Evolutionary conservation across 495 filamentous ascomycete species (phyloP).

Genomic region (Tuber brumale): DNA sequence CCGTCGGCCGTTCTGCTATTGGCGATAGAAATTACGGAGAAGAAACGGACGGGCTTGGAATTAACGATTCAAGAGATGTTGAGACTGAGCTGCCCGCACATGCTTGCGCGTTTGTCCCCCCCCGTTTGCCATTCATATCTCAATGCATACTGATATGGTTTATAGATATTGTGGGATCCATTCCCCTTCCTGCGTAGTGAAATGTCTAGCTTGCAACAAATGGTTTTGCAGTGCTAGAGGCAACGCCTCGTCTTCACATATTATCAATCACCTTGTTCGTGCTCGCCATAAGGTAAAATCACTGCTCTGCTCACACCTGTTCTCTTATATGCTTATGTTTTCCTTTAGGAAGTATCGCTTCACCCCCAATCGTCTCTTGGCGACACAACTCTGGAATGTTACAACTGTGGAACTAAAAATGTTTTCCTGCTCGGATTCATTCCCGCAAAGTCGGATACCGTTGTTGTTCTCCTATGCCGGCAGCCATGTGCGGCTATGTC

Average conservation of each 20-base stretch:
- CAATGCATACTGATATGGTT: constrained; percentile 9
- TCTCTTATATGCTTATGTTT: constrained; percentile 14
- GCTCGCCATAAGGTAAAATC: constrained; percentile 70
- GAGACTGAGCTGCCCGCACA: constrained; percentile 90
- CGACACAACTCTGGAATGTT: constrained; percentile 96
- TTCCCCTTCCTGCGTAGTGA: constrained; percentile 87
- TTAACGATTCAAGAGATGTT: constrained; percentile 50
- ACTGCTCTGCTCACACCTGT: not conserved
- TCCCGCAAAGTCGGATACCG: constrained; percentile 96
- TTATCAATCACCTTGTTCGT: constrained; percentile 95
- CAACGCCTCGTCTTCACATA: constrained; percentile 93
- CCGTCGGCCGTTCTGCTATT: constrained; percentile 65
- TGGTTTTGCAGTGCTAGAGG: constrained; percentile 99
- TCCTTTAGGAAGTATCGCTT: constrained; percentile 74
- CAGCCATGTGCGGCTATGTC: constrained; percentile 92
- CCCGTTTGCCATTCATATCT: not conserved
- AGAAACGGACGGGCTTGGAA: constrained; percentile 38
- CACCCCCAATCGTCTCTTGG: constrained; percentile 93
- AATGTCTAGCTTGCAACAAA: constrained; percentile 90
- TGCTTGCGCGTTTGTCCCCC: constrained; percentile 80
- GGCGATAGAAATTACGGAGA: constrained; percentile 59
- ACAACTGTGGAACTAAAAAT: constrained; percentile 99
- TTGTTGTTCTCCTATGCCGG: constrained; percentile 92
- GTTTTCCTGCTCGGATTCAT: constrained; percentile 99
- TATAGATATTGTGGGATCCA: constrained; percentile 94